Base-by-base conservation (phyloP, 2,329 filamentous ascomycete genomes). In the Penicillium sp. region DNA sequence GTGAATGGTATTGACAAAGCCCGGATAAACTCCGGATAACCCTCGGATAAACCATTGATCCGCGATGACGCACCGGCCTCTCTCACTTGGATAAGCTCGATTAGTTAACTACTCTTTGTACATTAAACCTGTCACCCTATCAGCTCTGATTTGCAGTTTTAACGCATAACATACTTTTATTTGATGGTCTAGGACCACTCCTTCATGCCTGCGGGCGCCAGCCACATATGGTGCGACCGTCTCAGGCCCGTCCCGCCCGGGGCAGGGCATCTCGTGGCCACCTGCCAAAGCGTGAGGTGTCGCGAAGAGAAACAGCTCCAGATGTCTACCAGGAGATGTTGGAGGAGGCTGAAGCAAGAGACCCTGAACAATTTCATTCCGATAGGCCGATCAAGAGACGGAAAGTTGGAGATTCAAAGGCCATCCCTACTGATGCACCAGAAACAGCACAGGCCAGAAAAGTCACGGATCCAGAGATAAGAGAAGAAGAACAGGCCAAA, bases 321-420 rank as follows among this genome's bases (percentile, higher is more conserved):
- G 60, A 66, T 42, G 62, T 71, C 3, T 74, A 73, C 46, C 60
- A 56, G 37, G 68, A 73, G 37, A 68, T 73, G 69, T 59, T 74
- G 20, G 66, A 65, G 3, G 69, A 72, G 50, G 66, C 65, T 16
- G 65, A 68, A 47, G 58, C 63, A 10, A 63, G 66, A 32, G 62
- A 65, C 27, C 52, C 61, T 3, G 54, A 42, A 11, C 52, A 55
- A 20, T 55, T 51, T 24, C 55, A 55, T 23, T 49, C 55, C 24
- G 59, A 61, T 32, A 55, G 64, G 31, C 58, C 67, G 8, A 44
- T 63, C 20, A 74, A 74, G 47, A 63, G 64, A 49, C 65, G 70
- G n/a, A 70, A 61, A 49, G 54, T 69, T 7, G 60, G 59, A 14
- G 61, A 66, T 35, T 50, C 60, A 35, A 50, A 56, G 16, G 50